phyloP scores from a whole-genome alignment of 2,329 filamentous ascomycete species.

The Fusarium albosuccineum region DNA sequence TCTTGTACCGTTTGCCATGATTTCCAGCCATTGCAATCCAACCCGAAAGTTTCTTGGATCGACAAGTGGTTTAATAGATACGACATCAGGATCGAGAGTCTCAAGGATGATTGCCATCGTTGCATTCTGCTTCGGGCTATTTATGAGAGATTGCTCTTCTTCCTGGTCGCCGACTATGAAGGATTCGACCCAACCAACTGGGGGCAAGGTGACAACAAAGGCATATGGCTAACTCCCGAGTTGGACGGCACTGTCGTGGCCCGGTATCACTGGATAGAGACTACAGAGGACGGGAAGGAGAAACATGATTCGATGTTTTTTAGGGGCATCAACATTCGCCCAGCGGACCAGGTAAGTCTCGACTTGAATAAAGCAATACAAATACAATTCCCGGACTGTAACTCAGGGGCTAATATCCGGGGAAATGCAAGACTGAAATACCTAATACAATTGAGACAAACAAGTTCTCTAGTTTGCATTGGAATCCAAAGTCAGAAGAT shows the following conservation, averaged over 20 bases:
- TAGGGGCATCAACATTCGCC: background rate
- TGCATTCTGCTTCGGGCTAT: background rate
- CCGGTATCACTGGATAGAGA: background rate
- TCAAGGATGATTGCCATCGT: background rate
- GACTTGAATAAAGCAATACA: background rate
- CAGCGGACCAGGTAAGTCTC: background rate
- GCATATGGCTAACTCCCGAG: background rate
- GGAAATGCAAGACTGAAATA: background rate
- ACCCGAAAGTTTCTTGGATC: background rate
- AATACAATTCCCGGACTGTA: background rate
- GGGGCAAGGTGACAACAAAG: background rate
- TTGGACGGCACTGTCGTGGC: background rate
- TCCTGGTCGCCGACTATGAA: background rate
- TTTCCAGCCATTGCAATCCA: background rate
- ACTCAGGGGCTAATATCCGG: too few relatives aligned
- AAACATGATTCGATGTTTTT: too few relatives aligned
- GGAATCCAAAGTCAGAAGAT: background rate
- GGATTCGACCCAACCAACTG: background rate
- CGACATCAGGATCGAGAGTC: background rate
- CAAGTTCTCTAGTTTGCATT: background rate
- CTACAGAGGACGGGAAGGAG: too few relatives aligned
- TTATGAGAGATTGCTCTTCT: background rate
- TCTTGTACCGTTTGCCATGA: slow-evolving; percentile 2
- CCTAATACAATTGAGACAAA: background rate
- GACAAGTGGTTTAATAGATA: background rate